phyloP scores from a whole-genome alignment of 2,329 filamentous ascomycete genomes.

The Exophiala bonariae region DNA sequence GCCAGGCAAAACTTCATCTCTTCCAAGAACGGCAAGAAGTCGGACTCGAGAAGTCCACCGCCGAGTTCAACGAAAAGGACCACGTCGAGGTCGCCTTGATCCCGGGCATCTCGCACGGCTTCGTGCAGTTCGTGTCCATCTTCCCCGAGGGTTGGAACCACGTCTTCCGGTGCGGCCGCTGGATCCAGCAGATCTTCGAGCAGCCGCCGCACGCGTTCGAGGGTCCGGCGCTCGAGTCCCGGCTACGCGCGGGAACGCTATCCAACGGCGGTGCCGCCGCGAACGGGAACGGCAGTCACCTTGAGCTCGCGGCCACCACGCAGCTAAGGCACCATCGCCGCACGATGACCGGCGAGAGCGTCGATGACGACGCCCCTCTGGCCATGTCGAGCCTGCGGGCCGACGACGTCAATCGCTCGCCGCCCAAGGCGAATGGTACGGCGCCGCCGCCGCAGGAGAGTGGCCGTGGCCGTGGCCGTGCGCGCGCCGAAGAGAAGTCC shows the following conservation, averaged over 20 bases:
- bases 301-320: constrained; percentile 15
- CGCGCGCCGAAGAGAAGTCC: constrained; percentile 22
- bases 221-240: constrained; percentile 35
- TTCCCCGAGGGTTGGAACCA: constrained; percentile 91
- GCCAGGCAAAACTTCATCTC: constrained; percentile 69
- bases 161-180: constrained; percentile 73
- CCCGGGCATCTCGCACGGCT: constrained; percentile 88
- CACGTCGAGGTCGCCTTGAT: constrained; percentile 81
- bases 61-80: constrained; percentile 69
- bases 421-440: constrained; percentile 3
- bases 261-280: neutral
- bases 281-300: neutral
- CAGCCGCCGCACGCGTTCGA: constrained; percentile 47
- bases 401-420: constrained; percentile 1
- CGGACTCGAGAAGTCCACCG: constrained; percentile 54
- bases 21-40: constrained; percentile 57
- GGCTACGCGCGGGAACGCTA: constrained; percentile 25
- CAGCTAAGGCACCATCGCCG: constrained; percentile 26
- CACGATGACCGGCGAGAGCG: constrained; percentile 57
- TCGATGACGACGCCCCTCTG: constrained; percentile 32
- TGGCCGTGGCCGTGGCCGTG: constrained; percentile 6
- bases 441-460: neutral
- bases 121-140: constrained; percentile 83
- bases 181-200: constrained; percentile 78
- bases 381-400: constrained; percentile 27